Evolutionary conservation across 345 rosid genomes (phyloP).

Genomic region (Hypericum perforatum): DNA sequence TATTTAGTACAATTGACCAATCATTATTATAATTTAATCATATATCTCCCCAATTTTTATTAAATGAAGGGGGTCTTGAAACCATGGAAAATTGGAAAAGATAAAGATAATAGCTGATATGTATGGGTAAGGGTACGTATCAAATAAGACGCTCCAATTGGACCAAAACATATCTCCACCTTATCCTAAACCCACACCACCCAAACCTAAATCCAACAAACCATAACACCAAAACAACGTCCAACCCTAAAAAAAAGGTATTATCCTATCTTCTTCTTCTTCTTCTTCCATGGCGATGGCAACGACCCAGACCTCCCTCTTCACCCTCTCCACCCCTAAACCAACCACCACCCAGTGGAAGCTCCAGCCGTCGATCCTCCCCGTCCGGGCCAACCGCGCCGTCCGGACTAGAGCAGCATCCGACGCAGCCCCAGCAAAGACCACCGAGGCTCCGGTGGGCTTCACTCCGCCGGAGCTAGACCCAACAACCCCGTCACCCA

Average conservation of each 20-base stretch:
- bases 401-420: constrained; percentile 24
- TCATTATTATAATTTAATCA: too few species aligned
- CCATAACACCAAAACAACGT: not conserved
- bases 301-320: constrained; percentile 67
- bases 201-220: not conserved
- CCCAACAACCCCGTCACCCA: constrained; percentile 84
- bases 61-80: too few species aligned
- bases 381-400: constrained; percentile 32
- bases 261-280: not conserved
- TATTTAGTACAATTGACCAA: too few species aligned
- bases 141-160: constrained; percentile 34
- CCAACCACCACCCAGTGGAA: constrained; percentile 42
- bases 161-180: constrained; percentile 26
- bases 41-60: too few species aligned
- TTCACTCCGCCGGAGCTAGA: constrained; percentile 80
- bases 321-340: constrained; percentile 42
- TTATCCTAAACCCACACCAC: constrained; percentile 31
- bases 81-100: too few species aligned
- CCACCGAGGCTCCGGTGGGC: constrained; percentile 58
- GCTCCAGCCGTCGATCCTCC: constrained; percentile 28
- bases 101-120: not conserved
- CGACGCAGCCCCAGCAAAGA: constrained; percentile 8
- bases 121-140: constrained; percentile 18
- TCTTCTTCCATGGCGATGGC: constrained; percentile 22
- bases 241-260: not conserved